Evolutionary conservation across 441 rosid species (phyloP), one percentile per base, ranked within the genome.

Genomic region (Euphorbia schlechtendalii): DNA sequence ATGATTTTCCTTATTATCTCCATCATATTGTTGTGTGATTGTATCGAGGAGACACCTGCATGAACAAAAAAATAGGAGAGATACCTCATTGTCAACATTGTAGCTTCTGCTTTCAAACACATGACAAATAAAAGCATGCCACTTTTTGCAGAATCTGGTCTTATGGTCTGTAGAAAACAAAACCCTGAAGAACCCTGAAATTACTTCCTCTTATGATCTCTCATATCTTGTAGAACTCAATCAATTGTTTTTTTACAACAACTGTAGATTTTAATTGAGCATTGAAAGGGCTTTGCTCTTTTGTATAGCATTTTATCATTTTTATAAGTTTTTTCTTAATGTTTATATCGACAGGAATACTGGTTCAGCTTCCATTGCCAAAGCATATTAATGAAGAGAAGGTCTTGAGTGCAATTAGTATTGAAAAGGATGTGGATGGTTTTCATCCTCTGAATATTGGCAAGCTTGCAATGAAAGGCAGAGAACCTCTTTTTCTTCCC

Each of bases 381-480:
- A 84, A 82, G 74, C 96, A 89, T 73, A 88, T 90, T 59, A 84
- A 86, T 43, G 97, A 90, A 71, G 98, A 92, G 87, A 86, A 79
- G 76, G 84, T 92, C 60, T 77, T 90, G 69, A 69, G 79, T 69
- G 97, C 83, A 65, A 88, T 92, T 74, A 85, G 81, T 64, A 76
- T 90, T 59, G 89, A 72, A 73, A 92, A 88, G 67, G 98, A 92
- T 78, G 97, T 89, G 0, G 97, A 92, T 79, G 98, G 98, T 18
- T 92, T 92, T 79, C 98, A 92, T 83, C 98, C 98, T 63, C 65
- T 92, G 55, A 92, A 92, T 68, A 88, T 90, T 40, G 97, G 97
- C 70, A 92, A 86, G 83, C 92, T 90, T 70, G 98, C 96, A 51
- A 92, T 92, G 98, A 92, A 92, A 79, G 98, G 89, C 78, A 79